Percentiles rank a stretch among this genome's conserved stretches.
Evolutionary conservation across 805 yeast genomes (phyloP).

Genomic region (Spathaspora boniae): DNA sequence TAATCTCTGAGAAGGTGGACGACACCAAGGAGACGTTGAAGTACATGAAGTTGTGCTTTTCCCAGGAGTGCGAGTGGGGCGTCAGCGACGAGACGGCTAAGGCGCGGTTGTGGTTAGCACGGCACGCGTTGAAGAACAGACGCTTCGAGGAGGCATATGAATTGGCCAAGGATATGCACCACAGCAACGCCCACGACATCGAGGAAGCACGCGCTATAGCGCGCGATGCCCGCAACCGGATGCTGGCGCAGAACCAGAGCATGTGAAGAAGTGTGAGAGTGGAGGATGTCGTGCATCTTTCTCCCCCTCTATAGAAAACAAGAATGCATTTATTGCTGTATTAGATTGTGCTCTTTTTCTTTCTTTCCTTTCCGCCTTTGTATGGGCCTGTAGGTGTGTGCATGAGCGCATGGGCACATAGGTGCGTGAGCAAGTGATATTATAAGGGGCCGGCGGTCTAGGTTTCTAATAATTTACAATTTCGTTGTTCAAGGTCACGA

Average conservation of each 20-base stretch:
- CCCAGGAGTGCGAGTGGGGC: constrained; percentile 61
- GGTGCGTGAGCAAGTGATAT: no score
- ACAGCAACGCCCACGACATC: constrained; percentile 77
- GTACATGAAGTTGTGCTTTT: constrained; percentile 67
- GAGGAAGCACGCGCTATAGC: constrained; percentile 88
- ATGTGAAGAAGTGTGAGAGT: no score
- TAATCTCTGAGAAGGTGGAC: constrained; percentile 54
- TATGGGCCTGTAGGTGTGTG: no score
- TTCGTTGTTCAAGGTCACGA: constrained; percentile 25
- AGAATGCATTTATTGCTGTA: no score
- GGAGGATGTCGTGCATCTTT: no score
- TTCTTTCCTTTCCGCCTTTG: no score
- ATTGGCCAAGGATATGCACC: constrained; percentile 63
- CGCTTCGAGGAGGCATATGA: constrained; percentile 68
- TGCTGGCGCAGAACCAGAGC: constrained; percentile 19
- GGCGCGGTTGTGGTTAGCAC: constrained; percentile 86
- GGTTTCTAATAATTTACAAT: constrained; percentile 16
- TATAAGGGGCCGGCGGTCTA: no score
- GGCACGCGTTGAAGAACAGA: constrained; percentile 51
- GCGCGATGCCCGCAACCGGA: constrained; percentile 64
- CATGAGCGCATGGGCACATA: no score
- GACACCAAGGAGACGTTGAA: constrained; percentile 51
- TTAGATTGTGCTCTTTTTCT: no score
- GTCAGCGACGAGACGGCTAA: constrained; percentile 70
- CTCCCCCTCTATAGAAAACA: no score